Evolutionary conservation across 148 eudicot genomes (phyloP).

Genomic region (Dianthus caryophyllus): DNA sequence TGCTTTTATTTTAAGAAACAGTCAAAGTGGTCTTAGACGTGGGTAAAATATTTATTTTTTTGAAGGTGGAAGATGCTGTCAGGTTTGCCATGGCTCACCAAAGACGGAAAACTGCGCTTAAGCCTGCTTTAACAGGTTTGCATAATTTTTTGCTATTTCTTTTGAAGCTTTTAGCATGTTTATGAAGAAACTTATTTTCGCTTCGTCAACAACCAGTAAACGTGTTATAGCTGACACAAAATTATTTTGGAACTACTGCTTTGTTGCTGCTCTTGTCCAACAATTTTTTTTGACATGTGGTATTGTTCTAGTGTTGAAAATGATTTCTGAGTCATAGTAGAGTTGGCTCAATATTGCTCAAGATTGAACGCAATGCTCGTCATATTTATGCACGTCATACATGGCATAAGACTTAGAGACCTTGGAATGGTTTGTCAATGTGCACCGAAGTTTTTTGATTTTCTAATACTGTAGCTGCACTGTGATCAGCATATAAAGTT

Average conservation of each 20-base stretch:
- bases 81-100: conserved; percentile 66
- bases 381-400: background rate
- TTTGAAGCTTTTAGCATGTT: background rate
- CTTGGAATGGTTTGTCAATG: background rate
- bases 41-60: background rate
- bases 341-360: background rate
- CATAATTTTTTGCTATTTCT: conserved; percentile 4
- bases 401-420: background rate
- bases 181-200: background rate
- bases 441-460: background rate
- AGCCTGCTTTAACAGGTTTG: conserved; percentile 44
- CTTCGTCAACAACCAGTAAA: background rate
- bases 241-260: background rate
- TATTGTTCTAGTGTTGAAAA: background rate
- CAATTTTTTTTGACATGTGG: background rate
- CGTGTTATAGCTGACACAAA: background rate
- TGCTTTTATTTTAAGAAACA: background rate
- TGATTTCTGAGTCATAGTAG: background rate
- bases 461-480: background rate
- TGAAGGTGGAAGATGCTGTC: conserved; percentile 82
- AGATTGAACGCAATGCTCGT: background rate
- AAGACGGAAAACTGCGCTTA: conserved; percentile 45
- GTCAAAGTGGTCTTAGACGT: background rate
- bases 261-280: background rate
- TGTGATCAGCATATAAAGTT: background rate